A percentile compares a stretch with the other conserved stretches of the same genome.
Evolutionary conservation across 306 rosid species (phyloP).

Genomic region (Lathyrus aphaca): DNA sequence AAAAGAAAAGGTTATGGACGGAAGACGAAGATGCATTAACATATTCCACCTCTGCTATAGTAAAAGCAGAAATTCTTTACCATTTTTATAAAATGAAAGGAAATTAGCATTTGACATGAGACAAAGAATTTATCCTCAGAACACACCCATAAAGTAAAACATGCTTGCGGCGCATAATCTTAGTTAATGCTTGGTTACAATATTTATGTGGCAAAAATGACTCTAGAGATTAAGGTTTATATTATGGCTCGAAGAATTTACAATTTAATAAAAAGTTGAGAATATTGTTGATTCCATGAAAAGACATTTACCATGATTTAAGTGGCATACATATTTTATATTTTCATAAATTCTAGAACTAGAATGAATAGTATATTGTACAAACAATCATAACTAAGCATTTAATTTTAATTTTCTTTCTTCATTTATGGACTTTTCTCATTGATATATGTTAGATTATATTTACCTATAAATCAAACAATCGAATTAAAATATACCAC

Average conservation of each 20-base stretch:
- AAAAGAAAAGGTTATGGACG: slow-evolving; percentile 6
- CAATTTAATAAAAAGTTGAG: slow-evolving; percentile 19
- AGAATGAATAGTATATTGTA: background rate
- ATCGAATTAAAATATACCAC: slow-evolving; percentile 24
- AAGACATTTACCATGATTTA: slow-evolving; percentile 27
- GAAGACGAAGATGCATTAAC: slow-evolving; percentile 41
- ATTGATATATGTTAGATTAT: background rate
- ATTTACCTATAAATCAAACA: slow-evolving; percentile 14
- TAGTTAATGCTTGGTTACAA: too few relatives aligned
- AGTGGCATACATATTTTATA: background rate
- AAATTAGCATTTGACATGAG: too few relatives aligned
- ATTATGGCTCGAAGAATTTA: slow-evolving; percentile 19
- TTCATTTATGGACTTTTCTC: background rate
- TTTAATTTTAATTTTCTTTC: background rate
- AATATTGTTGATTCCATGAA: slow-evolving; percentile 36
- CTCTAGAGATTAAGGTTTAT: background rate
- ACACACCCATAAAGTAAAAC: too few relatives aligned
- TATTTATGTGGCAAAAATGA: too few relatives aligned
- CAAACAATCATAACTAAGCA: background rate
- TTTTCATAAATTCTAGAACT: slow-evolving; percentile 6
- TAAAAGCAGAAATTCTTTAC: too few relatives aligned
- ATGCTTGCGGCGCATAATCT: too few relatives aligned
- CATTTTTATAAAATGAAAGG: too few relatives aligned
- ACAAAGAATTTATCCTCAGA: too few relatives aligned
- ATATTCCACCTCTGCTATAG: slow-evolving; percentile 31